Evolutionary conservation across 345 rosid genomes (phyloP), one percentile per base, ranked within the genome.

Genomic region (Heritiera fomes): DNA sequence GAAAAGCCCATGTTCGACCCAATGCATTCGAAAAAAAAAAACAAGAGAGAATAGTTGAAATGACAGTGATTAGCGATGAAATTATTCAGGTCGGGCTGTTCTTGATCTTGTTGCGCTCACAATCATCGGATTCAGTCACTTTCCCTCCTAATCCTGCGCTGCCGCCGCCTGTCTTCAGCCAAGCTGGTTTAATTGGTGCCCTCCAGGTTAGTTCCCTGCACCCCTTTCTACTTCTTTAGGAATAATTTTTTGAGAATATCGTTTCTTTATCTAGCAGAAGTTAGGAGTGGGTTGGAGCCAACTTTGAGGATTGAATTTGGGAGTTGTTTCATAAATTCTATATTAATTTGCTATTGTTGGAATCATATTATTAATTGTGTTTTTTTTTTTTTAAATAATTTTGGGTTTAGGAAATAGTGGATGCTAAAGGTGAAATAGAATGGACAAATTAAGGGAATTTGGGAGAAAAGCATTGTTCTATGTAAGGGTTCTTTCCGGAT

Each of bases 401-500:
- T 75, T 63, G 40, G 18, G 10, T 66, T 53, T 78, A 71, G 83
- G 75, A 70, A 70, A 70, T 12, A 41, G 56, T n/a, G 40, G 7
- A n/a, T 75, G 78, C 62, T 46, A 70, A 78, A 45, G 72, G 41
- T 52, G 81, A 34, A 66, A 28, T 70, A 81, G 76, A 77, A 67
- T 96, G 99, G 84, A 86, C 38, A 96, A 87, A 87, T 80, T 96
- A 45, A 15, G 93, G 58, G 92, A 96, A 80, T 92, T 92, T 81
- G 98, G 99, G 77, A 90, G 94, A 80, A 90, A 86, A 78, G 97
- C 94, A 14, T 45, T 91, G 82, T 94, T 96, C 82, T 96, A 92
- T 75, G 92, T 78, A 20, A 92, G 94, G 86, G 95, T 94, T 55
- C 92, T 96, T 76, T 96, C 98, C 46, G 98, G 99, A 7, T 96